Base-by-base conservation (phyloP, 2,329 filamentous ascomycete species). In the Colletotrichum magnum region DNA sequence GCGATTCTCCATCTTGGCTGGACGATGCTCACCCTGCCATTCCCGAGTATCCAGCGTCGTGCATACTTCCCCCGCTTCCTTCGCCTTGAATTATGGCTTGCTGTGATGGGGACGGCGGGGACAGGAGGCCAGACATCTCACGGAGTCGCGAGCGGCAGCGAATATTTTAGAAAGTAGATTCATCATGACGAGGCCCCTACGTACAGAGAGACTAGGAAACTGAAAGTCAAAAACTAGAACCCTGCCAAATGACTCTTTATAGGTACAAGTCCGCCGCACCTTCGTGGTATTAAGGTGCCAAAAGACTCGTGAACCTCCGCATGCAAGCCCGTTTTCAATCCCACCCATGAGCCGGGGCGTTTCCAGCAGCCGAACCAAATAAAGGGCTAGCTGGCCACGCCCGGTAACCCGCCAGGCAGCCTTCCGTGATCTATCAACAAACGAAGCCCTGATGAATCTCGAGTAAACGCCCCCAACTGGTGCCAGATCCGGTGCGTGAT, bases 261-360 rank as follows among this genome's bases (percentile, higher is more conserved):
- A 70, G 67, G 68, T 71, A 67, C 68, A 62, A 64, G 69, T 69
- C 71, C 64, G 64, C 68, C 64, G 62, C 69, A 71, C 71, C 71
- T 72, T 72, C 69, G 26, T 63, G 64, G 71, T 68, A 72, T 72
- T 72, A 72, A 71, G 71, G 71, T 72, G 69, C 69, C 65, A 67
- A 63, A 61, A 69, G 65, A 72, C 71, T 71, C 65, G 64, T 69
- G 28, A 69, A 62, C 62, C 32, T 71, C 69, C 65, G 70, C 71
- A 71, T 71, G 71, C 71, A 69, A 72, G 69, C 71, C 71, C 69
- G 69, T 69, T 72, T 72, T 72, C 58, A 70, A 64, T 66, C 47
- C 71, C 58, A 72, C 71, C 69, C 70, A 52, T 66, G 71, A 71
- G 68, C 58, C 60, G 63, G 60, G 70, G 59, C 59, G 70, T 57